Evolutionary conservation across 116 monocot genomes (phyloP).

Genomic region (Iris pallida): DNA sequence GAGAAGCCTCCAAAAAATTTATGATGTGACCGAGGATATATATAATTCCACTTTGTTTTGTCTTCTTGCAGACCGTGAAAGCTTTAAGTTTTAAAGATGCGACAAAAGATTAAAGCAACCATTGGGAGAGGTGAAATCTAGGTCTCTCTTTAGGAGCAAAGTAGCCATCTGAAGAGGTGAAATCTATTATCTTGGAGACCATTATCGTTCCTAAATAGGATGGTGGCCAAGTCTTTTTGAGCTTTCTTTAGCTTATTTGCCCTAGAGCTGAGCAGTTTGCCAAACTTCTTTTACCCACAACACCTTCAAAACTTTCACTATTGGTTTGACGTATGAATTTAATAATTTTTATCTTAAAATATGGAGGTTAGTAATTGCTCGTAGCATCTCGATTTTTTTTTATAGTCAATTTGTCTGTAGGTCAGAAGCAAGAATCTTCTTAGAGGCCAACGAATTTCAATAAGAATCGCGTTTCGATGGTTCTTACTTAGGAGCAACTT

Average conservation of each 20-base stretch:
- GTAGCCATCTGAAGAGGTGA: too few species aligned
- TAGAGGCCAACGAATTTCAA: too few species aligned
- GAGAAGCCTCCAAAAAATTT: background rate
- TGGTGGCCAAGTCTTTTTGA: background rate
- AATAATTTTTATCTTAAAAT: background rate
- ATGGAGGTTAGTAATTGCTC: background rate
- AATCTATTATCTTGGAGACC: too few species aligned
- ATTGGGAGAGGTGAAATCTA: too few species aligned
- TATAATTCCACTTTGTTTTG: background rate
- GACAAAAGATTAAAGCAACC: background rate
- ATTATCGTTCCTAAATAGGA: background rate
- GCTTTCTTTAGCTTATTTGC: conserved; percentile 2
- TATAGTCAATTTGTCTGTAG: too few species aligned
- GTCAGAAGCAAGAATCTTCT: too few species aligned
- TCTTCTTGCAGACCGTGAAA: conserved; percentile 1
- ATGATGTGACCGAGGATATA: background rate
- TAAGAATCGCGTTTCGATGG: too few species aligned
- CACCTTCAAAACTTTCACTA: too few species aligned
- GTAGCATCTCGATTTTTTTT: background rate
- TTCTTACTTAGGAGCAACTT: too few species aligned
- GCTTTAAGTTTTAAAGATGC: background rate
- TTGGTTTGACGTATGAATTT: too few species aligned
- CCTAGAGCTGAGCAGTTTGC: background rate
- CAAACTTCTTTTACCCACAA: background rate
- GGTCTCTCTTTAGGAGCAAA: too few species aligned